Percentiles rank a stretch among this genome's conserved stretches.
These are phyloP conservation scores for Aureobasidium sp. DNA, from an alignment of 2,329 filamentous ascomycete species.

Conservation along the genomic window DNA sequence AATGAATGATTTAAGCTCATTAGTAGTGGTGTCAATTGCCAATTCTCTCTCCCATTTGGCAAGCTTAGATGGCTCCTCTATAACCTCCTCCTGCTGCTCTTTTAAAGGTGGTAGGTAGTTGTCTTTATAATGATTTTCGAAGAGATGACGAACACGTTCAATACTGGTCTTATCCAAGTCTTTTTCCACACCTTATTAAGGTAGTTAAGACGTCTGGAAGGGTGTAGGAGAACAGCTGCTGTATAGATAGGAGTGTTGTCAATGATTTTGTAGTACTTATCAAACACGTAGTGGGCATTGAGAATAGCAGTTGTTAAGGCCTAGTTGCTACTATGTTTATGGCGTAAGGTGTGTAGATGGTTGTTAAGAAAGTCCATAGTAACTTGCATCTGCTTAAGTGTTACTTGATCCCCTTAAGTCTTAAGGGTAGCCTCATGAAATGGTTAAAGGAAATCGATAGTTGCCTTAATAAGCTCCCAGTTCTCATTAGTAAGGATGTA, in stretches of 20 bases:
- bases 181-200: background rate
- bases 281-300: background rate
- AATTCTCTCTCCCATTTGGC: too few relatives aligned
- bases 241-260: background rate
- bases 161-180: background rate
- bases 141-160: background rate
- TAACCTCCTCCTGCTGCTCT: too few relatives aligned
- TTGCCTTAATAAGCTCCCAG: background rate
- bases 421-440: background rate
- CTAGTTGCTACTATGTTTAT: background rate
- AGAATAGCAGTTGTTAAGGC: background rate
- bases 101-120: background rate
- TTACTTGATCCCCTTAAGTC: background rate
- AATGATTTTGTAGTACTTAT: background rate
- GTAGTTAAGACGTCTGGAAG: background rate
- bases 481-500: background rate
- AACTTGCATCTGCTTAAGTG: background rate
- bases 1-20: too few relatives aligned
- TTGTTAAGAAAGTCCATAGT: background rate
- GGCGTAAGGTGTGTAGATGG: background rate
- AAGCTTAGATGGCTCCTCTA: too few relatives aligned
- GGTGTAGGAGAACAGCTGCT: background rate
- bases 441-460: background rate
- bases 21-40: too few relatives aligned
- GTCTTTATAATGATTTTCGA: background rate